These are phyloP conservation scores for Fistulinella cinereoalba DNA, from an alignment of 1,284 basidiomycete species.

Conservation along the genomic window DNA sequence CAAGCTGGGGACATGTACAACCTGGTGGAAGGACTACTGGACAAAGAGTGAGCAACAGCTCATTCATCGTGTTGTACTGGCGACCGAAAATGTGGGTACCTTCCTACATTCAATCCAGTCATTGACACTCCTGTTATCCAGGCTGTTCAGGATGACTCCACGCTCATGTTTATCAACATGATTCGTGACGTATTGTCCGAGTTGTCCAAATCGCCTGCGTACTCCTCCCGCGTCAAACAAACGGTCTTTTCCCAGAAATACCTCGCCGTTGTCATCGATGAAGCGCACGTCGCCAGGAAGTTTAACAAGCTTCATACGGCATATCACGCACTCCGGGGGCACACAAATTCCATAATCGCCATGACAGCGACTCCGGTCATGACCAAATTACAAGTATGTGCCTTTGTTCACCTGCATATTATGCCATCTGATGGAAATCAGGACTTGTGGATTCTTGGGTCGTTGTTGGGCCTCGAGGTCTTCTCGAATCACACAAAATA, in stretches of 20 bases:
- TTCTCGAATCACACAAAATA: not conserved
- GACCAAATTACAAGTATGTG: slow-evolving; percentile 4
- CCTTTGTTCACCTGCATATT: no score
- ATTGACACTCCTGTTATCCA: not conserved
- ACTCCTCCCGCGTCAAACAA: not conserved
- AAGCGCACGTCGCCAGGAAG: slow-evolving; percentile 2
- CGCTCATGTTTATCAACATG: not conserved
- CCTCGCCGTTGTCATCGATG: not conserved
- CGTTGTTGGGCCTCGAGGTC: not conserved
- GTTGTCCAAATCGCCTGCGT: no score
- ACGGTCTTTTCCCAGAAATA: not conserved
- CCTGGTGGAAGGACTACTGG: slow-evolving; percentile 1
- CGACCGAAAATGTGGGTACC: not conserved
- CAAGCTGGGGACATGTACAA: not conserved
- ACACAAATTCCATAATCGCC: not conserved
- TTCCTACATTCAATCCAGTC: not conserved
- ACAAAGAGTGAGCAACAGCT: not conserved
- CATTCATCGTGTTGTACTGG: slow-evolving; percentile 2
- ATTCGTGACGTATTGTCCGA: no score
- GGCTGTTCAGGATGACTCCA: not conserved
- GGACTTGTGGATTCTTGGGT: slow-evolving; percentile 10
- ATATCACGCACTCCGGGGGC: not conserved
- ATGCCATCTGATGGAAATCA: no score
- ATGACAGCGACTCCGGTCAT: slow-evolving; percentile 8
- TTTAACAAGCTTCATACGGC: slow-evolving; percentile 4